Evolutionary conservation across 306 rosid genomes (phyloP).

Genomic region (Canavalia ensiformis): DNA sequence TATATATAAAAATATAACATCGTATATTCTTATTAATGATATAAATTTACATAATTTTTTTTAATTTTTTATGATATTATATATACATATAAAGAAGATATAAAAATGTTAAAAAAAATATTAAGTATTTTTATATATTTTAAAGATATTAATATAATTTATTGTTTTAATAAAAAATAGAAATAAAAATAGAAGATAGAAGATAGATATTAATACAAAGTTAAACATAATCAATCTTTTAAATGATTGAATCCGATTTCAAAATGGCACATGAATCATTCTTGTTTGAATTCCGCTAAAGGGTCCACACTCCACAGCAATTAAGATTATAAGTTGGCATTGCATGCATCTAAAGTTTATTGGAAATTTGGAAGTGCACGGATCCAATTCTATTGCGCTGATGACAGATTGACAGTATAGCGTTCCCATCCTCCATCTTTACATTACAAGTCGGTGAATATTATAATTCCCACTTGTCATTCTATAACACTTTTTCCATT

Average conservation of each 20-base stretch:
- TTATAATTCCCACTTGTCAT: not conserved
- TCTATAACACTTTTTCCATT: not conserved
- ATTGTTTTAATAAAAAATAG: too few relatives aligned
- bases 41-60: too few relatives aligned
- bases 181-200: too few relatives aligned
- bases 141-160: too few relatives aligned
- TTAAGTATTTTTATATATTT: too few relatives aligned
- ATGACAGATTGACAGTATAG: not conserved
- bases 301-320: conserved; percentile 15
- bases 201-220: not conserved
- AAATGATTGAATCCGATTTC: not conserved
- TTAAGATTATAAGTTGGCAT: conserved; percentile 14
- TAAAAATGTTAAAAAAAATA: too few relatives aligned
- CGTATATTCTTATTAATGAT: too few relatives aligned
- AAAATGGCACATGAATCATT: not conserved
- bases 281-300: not conserved
- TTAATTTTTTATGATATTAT: too few relatives aligned
- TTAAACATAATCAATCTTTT: not conserved
- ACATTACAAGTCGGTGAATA: not conserved
- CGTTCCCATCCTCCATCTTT: not conserved
- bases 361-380: too few relatives aligned
- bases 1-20: too few relatives aligned
- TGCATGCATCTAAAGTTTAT: conserved; percentile 2
- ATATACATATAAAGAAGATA: too few relatives aligned
- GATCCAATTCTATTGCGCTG: not conserved